These are phyloP conservation scores for Aspergillus sp. DNA, from an alignment of 2,329 filamentous ascomycete genomes.

Conservation along the genomic window DNA sequence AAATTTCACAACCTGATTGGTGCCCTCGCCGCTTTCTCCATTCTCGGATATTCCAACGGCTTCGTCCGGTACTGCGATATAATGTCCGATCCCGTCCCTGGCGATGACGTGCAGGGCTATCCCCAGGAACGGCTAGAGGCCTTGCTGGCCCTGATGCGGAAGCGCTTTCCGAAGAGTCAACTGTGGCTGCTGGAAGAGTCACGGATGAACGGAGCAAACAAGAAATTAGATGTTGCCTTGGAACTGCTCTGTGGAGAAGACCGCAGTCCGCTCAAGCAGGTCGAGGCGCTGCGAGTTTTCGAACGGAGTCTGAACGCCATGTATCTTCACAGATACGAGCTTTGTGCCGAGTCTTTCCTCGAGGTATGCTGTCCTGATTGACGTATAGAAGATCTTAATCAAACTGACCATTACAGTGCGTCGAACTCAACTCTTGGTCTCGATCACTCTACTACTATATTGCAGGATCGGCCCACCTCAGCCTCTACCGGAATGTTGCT, in stretches of 20 bases:
- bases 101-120: slow-evolving; percentile 64
- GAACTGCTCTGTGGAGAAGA: slow-evolving; percentile 61
- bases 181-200: slow-evolving; percentile 91
- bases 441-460: slow-evolving; percentile 89
- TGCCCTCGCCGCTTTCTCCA: slow-evolving; percentile 78
- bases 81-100: slow-evolving; percentile 56
- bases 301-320: slow-evolving; percentile 78
- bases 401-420: slow-evolving; percentile 51
- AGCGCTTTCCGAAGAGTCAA: slow-evolving; percentile 75
- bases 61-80: slow-evolving; percentile 88
- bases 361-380: slow-evolving; percentile 42
- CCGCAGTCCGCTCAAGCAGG: slow-evolving; percentile 78
- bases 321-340: slow-evolving; percentile 74
- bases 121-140: slow-evolving; percentile 67
- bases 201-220: slow-evolving; percentile 69
- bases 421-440: slow-evolving; percentile 87
- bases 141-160: slow-evolving; percentile 73
- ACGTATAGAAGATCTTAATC: background rate
- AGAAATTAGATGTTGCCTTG: slow-evolving; percentile 68
- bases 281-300: slow-evolving; percentile 81
- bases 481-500: slow-evolving; percentile 67
- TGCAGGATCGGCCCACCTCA: slow-evolving; percentile 74
- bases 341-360: slow-evolving; percentile 74
- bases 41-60: slow-evolving; percentile 86
- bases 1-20: slow-evolving; percentile 87